Base-by-base conservation (phyloP, 75 land plant genomes). In the Pseudotsuga menziesii region DNA sequence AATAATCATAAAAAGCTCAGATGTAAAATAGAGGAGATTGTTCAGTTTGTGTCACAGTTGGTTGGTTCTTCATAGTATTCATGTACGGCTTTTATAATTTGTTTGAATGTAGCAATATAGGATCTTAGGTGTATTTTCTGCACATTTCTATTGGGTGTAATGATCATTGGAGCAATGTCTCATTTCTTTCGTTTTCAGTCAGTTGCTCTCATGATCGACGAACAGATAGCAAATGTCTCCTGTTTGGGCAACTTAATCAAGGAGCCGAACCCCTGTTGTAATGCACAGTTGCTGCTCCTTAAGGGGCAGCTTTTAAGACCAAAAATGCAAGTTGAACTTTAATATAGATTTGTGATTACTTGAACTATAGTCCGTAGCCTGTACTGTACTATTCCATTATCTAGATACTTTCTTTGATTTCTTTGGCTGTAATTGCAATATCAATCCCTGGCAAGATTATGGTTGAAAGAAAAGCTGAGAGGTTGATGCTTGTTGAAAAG, bases 101-200 rank as follows among this genome's bases (percentile, higher is more conserved):
- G 9, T 69, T 39, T 20, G 20, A 69, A 39, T 69, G 23, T 39
- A 36, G 41, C n/a, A 20, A 41, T 20, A 41, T 69, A 69, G 54
- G n/a, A 12, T 69, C 20, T 44, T 3, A 48, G 9, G 12, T 69
- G 25, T 69, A 8, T 22, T 17, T 39, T 35, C 41, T 69, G 52
- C 41, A 20, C n/a, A 39, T 52, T 69, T 22, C 41, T 41, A 19
- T 29, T 64, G 32, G 69, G 35, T 64, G 35, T 35, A 64, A 35
- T 29, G 69, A 32, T 64, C 69, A 69, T 69, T n/a, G 72, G 39
- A 69, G 72, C 52, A 39, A 39, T 69, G 72, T 41, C 72, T 44
- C 44, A n/a, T 41, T 36, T 32, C 12, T 66, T 27, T 64, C 1
- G 20, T n/a, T 39, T 69, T 69, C 41, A 6, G 54, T 22, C 72